Conservation (phyloP, 371 early-diverging fungal genomes). For the Rhizomucor miehei region DNA sequence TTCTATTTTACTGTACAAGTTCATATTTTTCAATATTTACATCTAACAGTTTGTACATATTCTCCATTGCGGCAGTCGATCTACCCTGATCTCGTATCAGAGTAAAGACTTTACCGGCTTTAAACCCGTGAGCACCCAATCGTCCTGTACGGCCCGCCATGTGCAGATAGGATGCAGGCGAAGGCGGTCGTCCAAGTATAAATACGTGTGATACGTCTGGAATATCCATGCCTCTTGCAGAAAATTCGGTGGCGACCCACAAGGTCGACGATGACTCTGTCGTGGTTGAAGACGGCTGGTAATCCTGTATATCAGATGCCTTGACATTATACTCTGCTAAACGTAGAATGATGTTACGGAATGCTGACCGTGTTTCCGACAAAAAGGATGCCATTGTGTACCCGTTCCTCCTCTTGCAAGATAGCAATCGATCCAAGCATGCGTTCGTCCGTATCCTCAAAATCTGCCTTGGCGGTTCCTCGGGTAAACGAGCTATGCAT, state of each 20-base stretch:
- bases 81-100: constrained; percentile 49
- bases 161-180: constrained; percentile 70
- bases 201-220: constrained; percentile 84
- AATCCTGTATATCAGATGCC: constrained; percentile 29
- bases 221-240: constrained; percentile 87
- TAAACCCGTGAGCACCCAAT: constrained; percentile 40
- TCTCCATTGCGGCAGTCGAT: constrained; percentile 30
- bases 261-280: constrained; percentile 11
- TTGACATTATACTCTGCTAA: constrained; percentile 22
- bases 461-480: constrained; percentile 11
- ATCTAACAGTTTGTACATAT: constrained; percentile 37
- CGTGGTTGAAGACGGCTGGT: neutral
- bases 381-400: constrained; percentile 62
- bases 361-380: constrained; percentile 31
- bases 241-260: constrained; percentile 74
- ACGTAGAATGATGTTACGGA: constrained; percentile 20
- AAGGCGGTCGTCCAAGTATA: constrained; percentile 68
- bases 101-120: constrained; percentile 57
- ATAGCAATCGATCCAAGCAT: constrained; percentile 61
- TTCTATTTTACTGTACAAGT: constrained; percentile 39
- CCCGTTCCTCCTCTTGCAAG: constrained; percentile 46
- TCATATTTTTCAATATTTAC: constrained; percentile 27
- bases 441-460: constrained; percentile 54
- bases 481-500: constrained; percentile 13
- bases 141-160: constrained; percentile 84